Base-by-base conservation (phyloP, 2,329 filamentous ascomycete species). In the Sphaerostilbella broomeana region DNA sequence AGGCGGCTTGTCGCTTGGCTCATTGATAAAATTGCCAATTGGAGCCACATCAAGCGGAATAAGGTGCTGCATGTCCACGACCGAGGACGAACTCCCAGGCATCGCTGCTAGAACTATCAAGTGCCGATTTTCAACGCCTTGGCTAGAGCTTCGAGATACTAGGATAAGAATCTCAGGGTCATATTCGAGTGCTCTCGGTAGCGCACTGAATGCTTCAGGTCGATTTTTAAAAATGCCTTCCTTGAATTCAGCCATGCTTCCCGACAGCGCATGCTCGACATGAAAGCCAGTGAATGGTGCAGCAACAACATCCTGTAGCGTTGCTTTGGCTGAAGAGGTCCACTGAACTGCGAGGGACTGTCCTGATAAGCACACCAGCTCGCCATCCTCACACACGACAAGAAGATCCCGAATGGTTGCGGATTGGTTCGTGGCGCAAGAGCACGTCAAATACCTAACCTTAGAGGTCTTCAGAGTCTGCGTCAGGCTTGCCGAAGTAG, bases 281-380 rank as follows among this genome's bases (percentile, higher is more conserved):
- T 60, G 62, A 24, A 75, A 62, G 8, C 45, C 43, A n/a, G 57
- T 54, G 19, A 65, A 51, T 34, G 51, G 40, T 7, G 50, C 48
- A 13, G 59, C 49, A 28, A 63, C 50, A 15, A 52, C 53, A 35
- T 65, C 61, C 44, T 65, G 60, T 2, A 64, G 50, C 20, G 51
- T 45, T 8, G 60, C 52, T 35, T 54, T 59, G n/a, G 57, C 51
- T 6, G 58, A 53, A 2, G 60, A 50, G 9, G 55, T 53, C 62
- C 62, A 65, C 32, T 57, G 59, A 6, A 59, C 35, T 3, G 51
- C 46, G 13, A 65, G 50, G 6, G 46, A 59, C 47, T 83, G 76
- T 3, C 74, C 72, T 31, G 79, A 74, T 11, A 84, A 63, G 40
- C 75, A 79, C 7, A 74, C 52, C 15, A 84, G 62, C 42, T 79